A percentile compares a stretch with the other conserved stretches of the same genome.
phyloP scores from a whole-genome alignment of 495 filamentous ascomycete genomes.

The Neurospora intermedia region DNA sequence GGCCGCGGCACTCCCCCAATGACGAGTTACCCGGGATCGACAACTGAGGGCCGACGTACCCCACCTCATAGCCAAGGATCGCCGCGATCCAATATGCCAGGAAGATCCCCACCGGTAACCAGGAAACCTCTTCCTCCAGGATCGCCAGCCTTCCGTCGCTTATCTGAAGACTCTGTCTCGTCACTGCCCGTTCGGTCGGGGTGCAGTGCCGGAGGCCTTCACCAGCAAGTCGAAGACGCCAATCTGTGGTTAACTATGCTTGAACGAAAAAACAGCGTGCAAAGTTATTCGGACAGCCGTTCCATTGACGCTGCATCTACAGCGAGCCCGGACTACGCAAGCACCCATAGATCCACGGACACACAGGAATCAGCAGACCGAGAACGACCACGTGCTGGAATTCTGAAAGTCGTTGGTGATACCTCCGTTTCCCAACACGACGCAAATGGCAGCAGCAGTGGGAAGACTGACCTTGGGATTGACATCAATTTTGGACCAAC shows the following conservation, averaged over 20 bases:
- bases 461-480: slow-evolving; percentile 15
- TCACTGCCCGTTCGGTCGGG: slow-evolving; percentile 15
- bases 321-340: slow-evolving; percentile 52
- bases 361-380: slow-evolving; percentile 50
- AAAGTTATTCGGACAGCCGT: slow-evolving; percentile 28
- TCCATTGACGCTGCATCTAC: slow-evolving; percentile 42
- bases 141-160: slow-evolving; percentile 28
- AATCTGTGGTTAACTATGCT: slow-evolving; percentile 32
- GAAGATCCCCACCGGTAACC: slow-evolving; percentile 25
- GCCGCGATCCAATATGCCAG: slow-evolving; percentile 17
- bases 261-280: slow-evolving; percentile 23
- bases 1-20: slow-evolving; percentile 8
- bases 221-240: slow-evolving; percentile 49
- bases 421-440: slow-evolving; percentile 21
- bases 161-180: slow-evolving; percentile 14
- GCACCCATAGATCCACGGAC: slow-evolving; percentile 54
- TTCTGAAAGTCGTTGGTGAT: slow-evolving; percentile 70
- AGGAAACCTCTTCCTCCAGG: slow-evolving; percentile 54
- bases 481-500: slow-evolving; percentile 83
- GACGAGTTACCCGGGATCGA: slow-evolving; percentile 19
- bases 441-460: background rate
- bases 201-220: slow-evolving; percentile 52
- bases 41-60: slow-evolving; percentile 21
- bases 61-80: slow-evolving; percentile 20
- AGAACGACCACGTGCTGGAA: slow-evolving; percentile 58